These are phyloP conservation scores for Ceratocystis smalleyi DNA, from an alignment of 2,329 filamentous ascomycete genomes.

Conservation along the genomic window DNA sequence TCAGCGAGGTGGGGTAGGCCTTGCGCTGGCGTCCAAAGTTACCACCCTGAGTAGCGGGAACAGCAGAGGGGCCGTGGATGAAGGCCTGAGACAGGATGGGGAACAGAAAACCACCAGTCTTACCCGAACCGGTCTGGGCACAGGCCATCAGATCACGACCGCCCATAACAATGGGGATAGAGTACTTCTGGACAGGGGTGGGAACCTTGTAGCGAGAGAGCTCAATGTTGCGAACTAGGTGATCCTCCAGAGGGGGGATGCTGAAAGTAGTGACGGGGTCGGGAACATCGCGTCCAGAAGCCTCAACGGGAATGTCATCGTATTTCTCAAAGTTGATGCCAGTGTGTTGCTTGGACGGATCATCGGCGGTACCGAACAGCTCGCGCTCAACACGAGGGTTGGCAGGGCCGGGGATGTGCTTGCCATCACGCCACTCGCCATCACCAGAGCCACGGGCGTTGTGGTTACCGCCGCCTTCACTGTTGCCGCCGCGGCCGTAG, in stretches of 20 bases:
- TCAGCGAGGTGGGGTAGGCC: conserved; percentile 90
- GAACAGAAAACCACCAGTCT: conserved; percentile 99
- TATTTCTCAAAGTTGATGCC: conserved; percentile 99
- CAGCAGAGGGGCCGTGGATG: conserved; percentile 64
- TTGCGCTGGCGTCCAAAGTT: conserved; percentile 90
- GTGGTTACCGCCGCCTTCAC: conserved; percentile 25
- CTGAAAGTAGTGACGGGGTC: conserved; percentile 82
- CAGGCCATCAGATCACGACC: conserved; percentile 98
- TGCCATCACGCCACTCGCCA: conserved; percentile 90
- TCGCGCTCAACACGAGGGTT: conserved; percentile 89
- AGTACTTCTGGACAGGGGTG: conserved; percentile 98
- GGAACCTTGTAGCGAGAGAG: conserved; percentile 89
- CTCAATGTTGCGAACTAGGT: conserved; percentile 83
- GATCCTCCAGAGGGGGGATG: conserved; percentile 89
- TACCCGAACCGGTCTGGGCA: conserved; percentile 98
- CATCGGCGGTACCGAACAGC: conserved; percentile 80
- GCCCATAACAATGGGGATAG: conserved; percentile 95
- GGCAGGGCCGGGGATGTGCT: conserved; percentile 78
- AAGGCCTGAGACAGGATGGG: conserved; percentile 97
- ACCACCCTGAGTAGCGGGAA: conserved; percentile 46
- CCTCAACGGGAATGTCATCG: conserved; percentile 97
- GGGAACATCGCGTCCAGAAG: conserved; percentile 82
- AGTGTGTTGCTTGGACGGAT: conserved; percentile 87
- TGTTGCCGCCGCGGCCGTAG: conserved; percentile 25
- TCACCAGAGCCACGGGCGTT: conserved; percentile 68